These are phyloP conservation scores for Babesia bigemina DNA, from an alignment of 169 alveolate species.

Conservation along the genomic window DNA sequence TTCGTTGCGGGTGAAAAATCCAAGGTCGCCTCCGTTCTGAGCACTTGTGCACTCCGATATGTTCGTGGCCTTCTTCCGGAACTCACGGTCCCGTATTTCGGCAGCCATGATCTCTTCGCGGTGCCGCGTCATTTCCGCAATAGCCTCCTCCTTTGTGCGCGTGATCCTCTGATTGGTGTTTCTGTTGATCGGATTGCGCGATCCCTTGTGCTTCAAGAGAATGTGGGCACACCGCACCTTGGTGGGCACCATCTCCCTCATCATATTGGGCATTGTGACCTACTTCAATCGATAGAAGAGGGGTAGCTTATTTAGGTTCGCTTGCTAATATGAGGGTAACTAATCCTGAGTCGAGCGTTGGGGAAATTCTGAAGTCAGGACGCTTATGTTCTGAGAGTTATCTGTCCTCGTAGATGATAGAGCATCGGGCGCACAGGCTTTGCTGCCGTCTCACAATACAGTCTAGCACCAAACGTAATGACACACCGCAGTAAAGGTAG, in stretches of 20 bases:
- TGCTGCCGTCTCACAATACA: too few species aligned
- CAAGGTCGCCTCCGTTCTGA: constrained; percentile 88
- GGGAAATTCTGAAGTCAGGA: too few species aligned
- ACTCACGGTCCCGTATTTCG: constrained; percentile 51
- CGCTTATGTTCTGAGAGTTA: too few species aligned
- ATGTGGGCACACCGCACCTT: constrained; percentile 85
- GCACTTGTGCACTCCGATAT: constrained; percentile 85
- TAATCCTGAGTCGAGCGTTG: too few species aligned
- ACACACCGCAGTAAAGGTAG: too few species aligned
- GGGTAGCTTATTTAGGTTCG: too few species aligned
- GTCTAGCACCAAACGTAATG: too few species aligned
- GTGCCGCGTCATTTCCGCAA: constrained; percentile 67
- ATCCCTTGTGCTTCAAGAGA: constrained; percentile 85
- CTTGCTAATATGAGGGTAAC: too few species aligned
- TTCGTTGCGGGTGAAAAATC: constrained; percentile 80
- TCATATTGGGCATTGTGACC: neutral
- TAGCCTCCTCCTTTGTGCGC: constrained; percentile 86
- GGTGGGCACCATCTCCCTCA: neutral
- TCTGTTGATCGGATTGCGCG: constrained; percentile 87
- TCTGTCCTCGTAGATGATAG: too few species aligned
- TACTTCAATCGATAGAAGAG: too few species aligned
- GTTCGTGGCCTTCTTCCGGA: constrained; percentile 74
- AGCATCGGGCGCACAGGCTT: too few species aligned
- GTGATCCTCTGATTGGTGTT: constrained; percentile 82
- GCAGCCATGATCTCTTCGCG: constrained; percentile 66